Conservation (phyloP, 2,329 filamentous ascomycete genomes). For the Pseudogymnoascus sp. region DNA sequence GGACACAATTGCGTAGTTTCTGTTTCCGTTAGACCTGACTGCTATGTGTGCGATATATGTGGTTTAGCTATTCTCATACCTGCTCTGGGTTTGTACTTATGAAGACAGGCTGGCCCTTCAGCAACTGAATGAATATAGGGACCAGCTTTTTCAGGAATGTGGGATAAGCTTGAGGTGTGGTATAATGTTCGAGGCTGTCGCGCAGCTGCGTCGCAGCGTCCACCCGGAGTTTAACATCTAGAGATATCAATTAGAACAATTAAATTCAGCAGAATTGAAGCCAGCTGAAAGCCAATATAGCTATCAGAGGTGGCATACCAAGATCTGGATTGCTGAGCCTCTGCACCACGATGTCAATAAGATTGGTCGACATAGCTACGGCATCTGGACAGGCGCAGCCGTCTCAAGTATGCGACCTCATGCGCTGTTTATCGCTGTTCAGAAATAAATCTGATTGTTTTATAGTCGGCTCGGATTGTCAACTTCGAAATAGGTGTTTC, state of each 20-base stretch:
- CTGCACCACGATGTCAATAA: slow-evolving; percentile 56
- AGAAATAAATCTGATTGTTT: neutral
- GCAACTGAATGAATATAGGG: slow-evolving; percentile 78
- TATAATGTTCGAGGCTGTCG: slow-evolving; percentile 87
- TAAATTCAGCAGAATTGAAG: slow-evolving; percentile 13
- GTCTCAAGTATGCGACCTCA: slow-evolving; percentile 7
- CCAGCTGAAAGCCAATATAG: neutral
- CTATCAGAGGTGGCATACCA: slow-evolving; percentile 15
- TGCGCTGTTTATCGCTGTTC: neutral
- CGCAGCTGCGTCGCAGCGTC: slow-evolving; percentile 79
- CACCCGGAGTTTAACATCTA: slow-evolving; percentile 75
- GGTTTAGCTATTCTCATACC: slow-evolving; percentile 39
- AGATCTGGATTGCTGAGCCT: slow-evolving; percentile 45
- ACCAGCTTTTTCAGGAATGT: slow-evolving; percentile 81
- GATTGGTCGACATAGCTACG: slow-evolving; percentile 40
- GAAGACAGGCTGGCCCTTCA: slow-evolving; percentile 82
- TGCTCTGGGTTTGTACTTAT: slow-evolving; percentile 86
- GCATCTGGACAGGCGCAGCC: slow-evolving; percentile 6
- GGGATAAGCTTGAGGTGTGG: slow-evolving; percentile 65
- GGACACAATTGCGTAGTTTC: slow-evolving; percentile 85
- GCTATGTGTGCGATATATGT: slow-evolving; percentile 9
- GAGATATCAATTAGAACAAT: slow-evolving; percentile 6
- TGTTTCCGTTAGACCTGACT: slow-evolving; percentile 28
- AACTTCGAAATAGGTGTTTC: neutral
- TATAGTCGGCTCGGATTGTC: neutral